Conservation (phyloP, 768 basidiomycete genomes). For the Exidia glandulosa region DNA sequence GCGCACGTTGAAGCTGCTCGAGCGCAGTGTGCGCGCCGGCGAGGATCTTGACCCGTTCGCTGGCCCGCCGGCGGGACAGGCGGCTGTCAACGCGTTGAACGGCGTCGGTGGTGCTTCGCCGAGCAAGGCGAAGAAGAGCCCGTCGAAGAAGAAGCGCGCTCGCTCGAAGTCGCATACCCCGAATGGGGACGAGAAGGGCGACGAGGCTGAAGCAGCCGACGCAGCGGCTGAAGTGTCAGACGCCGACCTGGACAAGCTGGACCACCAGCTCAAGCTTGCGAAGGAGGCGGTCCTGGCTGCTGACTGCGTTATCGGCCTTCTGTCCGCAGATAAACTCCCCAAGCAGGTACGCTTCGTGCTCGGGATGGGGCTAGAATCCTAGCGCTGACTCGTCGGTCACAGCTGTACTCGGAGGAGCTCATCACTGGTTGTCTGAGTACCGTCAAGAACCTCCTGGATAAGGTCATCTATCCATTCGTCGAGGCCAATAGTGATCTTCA, state of each 20-base stretch:
- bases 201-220: conserved; percentile 21
- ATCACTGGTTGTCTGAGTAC: conserved; percentile 67
- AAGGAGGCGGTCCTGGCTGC: conserved; percentile 71
- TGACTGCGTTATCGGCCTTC: conserved; percentile 68
- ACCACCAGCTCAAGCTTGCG: conserved; percentile 44
- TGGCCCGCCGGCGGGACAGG: conserved; percentile 11
- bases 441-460: conserved; percentile 70
- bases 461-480: conserved; percentile 77
- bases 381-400: conserved; percentile 2
- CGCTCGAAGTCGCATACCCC: conserved; percentile 34
- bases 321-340: conserved; percentile 67
- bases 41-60: conserved; percentile 69
- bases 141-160: conserved; percentile 33
- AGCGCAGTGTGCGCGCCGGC: conserved; percentile 64
- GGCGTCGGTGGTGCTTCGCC: conserved; percentile 17
- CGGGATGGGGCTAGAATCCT: neutral
- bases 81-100: conserved; percentile 21
- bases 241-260: conserved; percentile 39
- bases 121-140: conserved; percentile 5
- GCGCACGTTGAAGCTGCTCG: conserved; percentile 64
- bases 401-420: conserved; percentile 92
- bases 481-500: conserved; percentile 36
- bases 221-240: conserved; percentile 29
- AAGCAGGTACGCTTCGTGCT: conserved; percentile 56
- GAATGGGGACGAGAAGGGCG: conserved; percentile 21